Evolutionary conservation across 2,329 filamentous ascomycete genomes (phyloP).

Genomic region (Penicillium sp.): DNA sequence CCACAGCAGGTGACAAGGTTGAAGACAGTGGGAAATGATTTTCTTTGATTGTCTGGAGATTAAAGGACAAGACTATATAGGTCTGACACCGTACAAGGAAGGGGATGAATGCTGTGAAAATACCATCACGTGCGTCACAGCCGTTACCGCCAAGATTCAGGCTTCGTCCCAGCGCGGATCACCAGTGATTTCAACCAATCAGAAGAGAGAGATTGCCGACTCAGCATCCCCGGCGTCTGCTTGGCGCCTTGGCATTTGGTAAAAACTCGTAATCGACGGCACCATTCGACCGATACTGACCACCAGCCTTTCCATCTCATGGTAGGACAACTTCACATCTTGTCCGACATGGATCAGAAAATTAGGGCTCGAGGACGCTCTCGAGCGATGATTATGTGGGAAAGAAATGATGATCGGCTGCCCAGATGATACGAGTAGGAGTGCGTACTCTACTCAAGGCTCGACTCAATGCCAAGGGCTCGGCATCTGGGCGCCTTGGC

Average conservation of each 20-base stretch:
- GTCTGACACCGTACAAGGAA: background rate
- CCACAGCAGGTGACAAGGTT: too few relatives aligned
- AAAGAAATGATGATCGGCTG: background rate
- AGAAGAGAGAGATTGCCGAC: background rate
- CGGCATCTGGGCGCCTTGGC: slow-evolving; percentile 34
- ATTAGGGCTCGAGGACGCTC: background rate
- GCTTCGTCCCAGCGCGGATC: slow-evolving; percentile 15
- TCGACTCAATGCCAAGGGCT: slow-evolving; percentile 32
- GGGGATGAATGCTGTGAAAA: background rate
- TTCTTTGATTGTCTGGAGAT: too few relatives aligned
- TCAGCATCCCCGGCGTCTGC: slow-evolving; percentile 8
- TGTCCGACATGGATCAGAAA: slow-evolving; percentile 5
- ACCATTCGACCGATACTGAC: slow-evolving; percentile 12
- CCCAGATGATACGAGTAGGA: background rate
- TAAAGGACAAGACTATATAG: background rate
- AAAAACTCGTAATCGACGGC: slow-evolving; percentile 18
- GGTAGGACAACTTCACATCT: slow-evolving; percentile 1
- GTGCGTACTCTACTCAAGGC: slow-evolving; percentile 4
- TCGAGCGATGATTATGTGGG: background rate
- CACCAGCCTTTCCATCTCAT: background rate
- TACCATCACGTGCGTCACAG: slow-evolving; percentile 11
- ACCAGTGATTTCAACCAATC: slow-evolving; percentile 10
- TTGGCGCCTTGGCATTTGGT: slow-evolving; percentile 28
- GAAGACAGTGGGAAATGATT: background rate
- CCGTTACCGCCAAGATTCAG: slow-evolving; percentile 18